These are phyloP conservation scores for Smithsoniella earleae DNA, from an alignment of 163 green algal genomes.

Conservation along the genomic window DNA sequence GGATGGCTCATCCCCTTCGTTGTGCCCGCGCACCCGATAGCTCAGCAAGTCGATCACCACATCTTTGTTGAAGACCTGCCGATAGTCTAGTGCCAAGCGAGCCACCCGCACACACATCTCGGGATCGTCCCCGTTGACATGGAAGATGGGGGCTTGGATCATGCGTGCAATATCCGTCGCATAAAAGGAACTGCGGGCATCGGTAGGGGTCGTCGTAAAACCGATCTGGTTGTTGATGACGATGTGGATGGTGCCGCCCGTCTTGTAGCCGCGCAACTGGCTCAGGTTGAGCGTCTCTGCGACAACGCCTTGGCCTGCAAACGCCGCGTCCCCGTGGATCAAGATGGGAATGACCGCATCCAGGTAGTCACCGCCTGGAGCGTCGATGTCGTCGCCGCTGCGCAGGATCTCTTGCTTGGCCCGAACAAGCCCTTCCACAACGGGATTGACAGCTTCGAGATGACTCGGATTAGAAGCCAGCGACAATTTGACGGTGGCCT, in stretches of 20 bases:
- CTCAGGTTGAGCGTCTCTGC: constrained; percentile 96
- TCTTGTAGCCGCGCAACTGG: constrained; percentile 85
- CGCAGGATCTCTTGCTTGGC: constrained; percentile 86
- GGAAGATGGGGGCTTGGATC: constrained; percentile 89
- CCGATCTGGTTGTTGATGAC: constrained; percentile 99
- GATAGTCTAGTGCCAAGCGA: constrained; percentile 67
- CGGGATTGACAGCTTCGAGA: constrained; percentile 86
- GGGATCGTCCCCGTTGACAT: constrained; percentile 96
- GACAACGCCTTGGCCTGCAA: constrained; percentile 90
- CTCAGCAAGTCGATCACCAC: constrained; percentile 90
- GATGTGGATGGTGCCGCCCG: constrained; percentile 90
- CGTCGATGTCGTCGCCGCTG: too few species aligned
- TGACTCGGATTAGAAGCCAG: constrained; percentile 91
- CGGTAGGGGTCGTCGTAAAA: constrained; percentile 95
- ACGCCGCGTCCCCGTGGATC: constrained; percentile 91
- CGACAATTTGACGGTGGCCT: constrained; percentile 91
- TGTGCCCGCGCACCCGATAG: constrained; percentile 82
- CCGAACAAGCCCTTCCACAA: constrained; percentile 85
- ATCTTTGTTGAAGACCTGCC: constrained; percentile 78
- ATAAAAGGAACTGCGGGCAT: constrained; percentile 76
- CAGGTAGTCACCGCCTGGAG: too few species aligned
- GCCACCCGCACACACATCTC: constrained; percentile 73
- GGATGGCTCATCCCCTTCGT: constrained; percentile 98
- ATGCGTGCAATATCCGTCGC: constrained; percentile 97
- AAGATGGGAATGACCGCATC: constrained; percentile 80